Percentiles rank a stretch among this genome's conserved stretches.
These are phyloP conservation scores for Orbilia ellipsospora DNA, from an alignment of 2,329 filamentous ascomycete genomes.

Conservation along the genomic window DNA sequence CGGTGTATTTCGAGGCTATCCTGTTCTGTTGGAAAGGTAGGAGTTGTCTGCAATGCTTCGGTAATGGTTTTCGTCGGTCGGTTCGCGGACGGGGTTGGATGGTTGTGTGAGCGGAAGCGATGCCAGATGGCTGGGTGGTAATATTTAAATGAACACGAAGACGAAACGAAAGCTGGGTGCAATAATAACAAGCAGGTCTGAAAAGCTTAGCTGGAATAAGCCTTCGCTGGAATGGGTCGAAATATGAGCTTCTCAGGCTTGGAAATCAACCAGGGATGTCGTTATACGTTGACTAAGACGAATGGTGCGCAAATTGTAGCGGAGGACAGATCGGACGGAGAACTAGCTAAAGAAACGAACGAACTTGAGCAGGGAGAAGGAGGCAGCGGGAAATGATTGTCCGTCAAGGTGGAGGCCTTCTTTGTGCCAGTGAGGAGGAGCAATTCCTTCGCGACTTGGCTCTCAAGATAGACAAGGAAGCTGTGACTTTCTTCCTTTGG, in stretches of 20 bases:
- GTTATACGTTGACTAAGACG: conserved; percentile 1
- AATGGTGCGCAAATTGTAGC: conserved; percentile 4
- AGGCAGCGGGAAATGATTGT: conserved; percentile 30
- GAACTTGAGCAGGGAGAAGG: conserved; percentile 28
- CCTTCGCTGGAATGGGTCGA: conserved; percentile 35
- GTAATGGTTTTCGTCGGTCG: conserved; percentile 21
- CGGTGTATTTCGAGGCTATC: neutral
- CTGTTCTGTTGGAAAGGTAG: conserved; percentile 8
- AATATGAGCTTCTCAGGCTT: conserved; percentile 37
- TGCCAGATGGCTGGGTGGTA: neutral
- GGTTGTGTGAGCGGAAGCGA: neutral
- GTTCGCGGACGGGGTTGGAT: conserved; percentile 22
- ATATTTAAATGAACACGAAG: neutral
- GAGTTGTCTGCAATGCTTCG: conserved; percentile 5
- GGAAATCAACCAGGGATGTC: conserved; percentile 27
- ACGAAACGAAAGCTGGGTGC: neutral
- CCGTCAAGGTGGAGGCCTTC: neutral
- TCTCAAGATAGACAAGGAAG: conserved; percentile 14
- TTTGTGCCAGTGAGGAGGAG: conserved; percentile 21
- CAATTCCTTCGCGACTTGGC: conserved; percentile 39
- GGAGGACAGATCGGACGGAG: conserved; percentile 41
- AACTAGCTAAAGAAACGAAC: conserved; percentile 16
- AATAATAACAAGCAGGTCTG: conserved; percentile 30
- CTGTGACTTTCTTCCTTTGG: neutral
- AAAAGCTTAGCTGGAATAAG: conserved; percentile 54